Evolutionary conservation across 352 stramenopile genomes (phyloP).

Genomic region (Saprolegnia parasitica): DNA sequence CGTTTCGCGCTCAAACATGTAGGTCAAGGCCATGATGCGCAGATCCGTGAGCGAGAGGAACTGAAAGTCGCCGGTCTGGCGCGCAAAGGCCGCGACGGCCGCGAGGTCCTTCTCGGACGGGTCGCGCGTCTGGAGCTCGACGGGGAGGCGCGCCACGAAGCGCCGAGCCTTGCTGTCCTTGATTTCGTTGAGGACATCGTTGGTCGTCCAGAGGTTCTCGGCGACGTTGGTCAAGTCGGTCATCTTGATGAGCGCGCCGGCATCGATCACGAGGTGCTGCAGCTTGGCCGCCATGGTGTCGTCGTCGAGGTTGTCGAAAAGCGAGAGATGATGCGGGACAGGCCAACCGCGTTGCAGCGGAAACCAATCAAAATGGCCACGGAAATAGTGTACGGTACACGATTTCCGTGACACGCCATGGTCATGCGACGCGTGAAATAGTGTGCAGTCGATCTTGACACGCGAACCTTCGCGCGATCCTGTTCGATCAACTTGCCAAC

Average conservation of each 20-base stretch:
- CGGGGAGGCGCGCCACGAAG: slow-evolving; percentile 65
- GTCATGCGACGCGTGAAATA: background rate
- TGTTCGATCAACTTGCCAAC: too few relatives aligned
- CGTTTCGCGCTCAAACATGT: slow-evolving; percentile 76
- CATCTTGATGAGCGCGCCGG: slow-evolving; percentile 84
- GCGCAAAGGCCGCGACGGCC: slow-evolving; percentile 74
- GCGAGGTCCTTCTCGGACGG: slow-evolving; percentile 74
- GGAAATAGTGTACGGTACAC: background rate
- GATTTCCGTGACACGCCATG: background rate
- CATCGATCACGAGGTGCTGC: slow-evolving; percentile 76
- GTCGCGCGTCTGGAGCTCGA: slow-evolving; percentile 72
- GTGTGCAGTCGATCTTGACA: background rate
- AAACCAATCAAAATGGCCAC: slow-evolving; percentile 26
- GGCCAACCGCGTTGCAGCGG: background rate
- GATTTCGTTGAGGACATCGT: slow-evolving; percentile 80
- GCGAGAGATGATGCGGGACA: background rate
- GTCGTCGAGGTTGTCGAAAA: background rate
- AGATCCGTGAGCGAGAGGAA: slow-evolving; percentile 82
- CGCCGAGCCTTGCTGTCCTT: slow-evolving; percentile 70
- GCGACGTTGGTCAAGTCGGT: slow-evolving; percentile 67
- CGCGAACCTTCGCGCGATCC: too few relatives aligned
- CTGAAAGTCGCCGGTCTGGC: slow-evolving; percentile 82
- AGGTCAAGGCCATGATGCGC: slow-evolving; percentile 83
- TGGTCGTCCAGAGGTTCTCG: slow-evolving; percentile 85
- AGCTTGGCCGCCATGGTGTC: slow-evolving; percentile 41